A percentile compares a stretch with the other conserved stretches of the same genome.
These are phyloP conservation scores for Rhodomyrtus tomentosa DNA, from an alignment of 345 rosid genomes.

Conservation along the genomic window DNA sequence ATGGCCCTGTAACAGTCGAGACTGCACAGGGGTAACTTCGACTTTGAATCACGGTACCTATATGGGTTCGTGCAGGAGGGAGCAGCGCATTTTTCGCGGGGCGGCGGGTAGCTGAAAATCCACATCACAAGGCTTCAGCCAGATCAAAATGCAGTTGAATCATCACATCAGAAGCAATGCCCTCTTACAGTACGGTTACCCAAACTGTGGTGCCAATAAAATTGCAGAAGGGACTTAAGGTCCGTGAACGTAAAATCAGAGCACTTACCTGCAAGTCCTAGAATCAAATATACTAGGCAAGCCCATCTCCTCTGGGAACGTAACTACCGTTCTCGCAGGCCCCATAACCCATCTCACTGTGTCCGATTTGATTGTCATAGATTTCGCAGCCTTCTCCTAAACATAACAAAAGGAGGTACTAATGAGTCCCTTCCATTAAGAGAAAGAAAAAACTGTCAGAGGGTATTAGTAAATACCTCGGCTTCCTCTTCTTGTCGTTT, in stretches of 20 bases:
- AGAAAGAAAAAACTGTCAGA: accelerated
- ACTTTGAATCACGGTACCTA: constrained; percentile 79
- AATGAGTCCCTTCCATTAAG: not conserved
- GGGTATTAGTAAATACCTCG: constrained; percentile 38
- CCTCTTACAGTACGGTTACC: not conserved
- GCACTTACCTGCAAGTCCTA: constrained; percentile 41
- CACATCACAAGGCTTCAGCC: not conserved
- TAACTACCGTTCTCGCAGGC: constrained; percentile 61
- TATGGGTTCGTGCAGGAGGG: constrained; percentile 69
- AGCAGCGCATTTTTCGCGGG: constrained; percentile 76
- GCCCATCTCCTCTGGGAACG: constrained; percentile 68
- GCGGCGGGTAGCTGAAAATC: constrained; percentile 71
- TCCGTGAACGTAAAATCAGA: not conserved
- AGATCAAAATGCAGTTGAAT: not conserved
- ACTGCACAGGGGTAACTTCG: constrained; percentile 86
- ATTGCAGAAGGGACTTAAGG: not conserved
- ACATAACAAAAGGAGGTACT: not conserved
- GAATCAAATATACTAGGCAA: constrained; percentile 65
- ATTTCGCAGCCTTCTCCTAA: constrained; percentile 80
- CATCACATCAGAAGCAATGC: not conserved
- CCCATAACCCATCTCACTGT: constrained; percentile 58
- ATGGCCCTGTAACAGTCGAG: constrained; percentile 82
- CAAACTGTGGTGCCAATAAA: not conserved
- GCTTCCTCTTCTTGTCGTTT: constrained; percentile 78
- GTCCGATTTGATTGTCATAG: constrained; percentile 26